phyloP scores from a whole-genome alignment of 495 filamentous ascomycete genomes.

The Aspergillus cavernicola region DNA sequence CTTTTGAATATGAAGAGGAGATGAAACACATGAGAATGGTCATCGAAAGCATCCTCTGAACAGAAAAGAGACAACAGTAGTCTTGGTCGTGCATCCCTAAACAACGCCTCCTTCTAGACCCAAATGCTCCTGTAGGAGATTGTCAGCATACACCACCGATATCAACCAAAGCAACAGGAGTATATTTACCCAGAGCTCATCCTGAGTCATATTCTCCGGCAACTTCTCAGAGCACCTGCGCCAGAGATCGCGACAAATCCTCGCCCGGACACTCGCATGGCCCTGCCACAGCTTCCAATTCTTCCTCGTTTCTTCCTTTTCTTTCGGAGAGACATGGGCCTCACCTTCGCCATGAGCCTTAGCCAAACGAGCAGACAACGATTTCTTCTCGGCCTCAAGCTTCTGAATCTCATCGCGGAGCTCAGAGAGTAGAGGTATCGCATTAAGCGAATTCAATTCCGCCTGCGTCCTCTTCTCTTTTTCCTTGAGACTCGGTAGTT shows the following conservation, averaged over 20 bases:
- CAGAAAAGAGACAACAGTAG: background rate
- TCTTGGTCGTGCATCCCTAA: too few species aligned
- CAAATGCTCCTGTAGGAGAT: constrained; percentile 10
- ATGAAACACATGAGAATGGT: background rate
- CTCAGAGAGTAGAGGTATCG: constrained; percentile 50
- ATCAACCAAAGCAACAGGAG: background rate
- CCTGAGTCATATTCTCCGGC: constrained; percentile 40
- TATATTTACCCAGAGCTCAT: constrained; percentile 49
- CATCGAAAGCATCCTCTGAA: too few species aligned
- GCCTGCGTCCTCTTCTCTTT: constrained; percentile 49
- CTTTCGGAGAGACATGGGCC: constrained; percentile 41
- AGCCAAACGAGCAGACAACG: constrained; percentile 37
- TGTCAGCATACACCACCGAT: constrained; percentile 1
- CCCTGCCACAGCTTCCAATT: constrained; percentile 52
- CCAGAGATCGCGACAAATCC: constrained; percentile 53
- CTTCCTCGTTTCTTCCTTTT: constrained; percentile 43
- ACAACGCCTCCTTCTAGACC: constrained; percentile 14
- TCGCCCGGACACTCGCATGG: constrained; percentile 42
- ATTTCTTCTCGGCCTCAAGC: constrained; percentile 45
- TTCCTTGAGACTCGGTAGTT: constrained; percentile 44
- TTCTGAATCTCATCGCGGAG: constrained; percentile 42
- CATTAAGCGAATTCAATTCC: constrained; percentile 44
- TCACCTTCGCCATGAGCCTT: constrained; percentile 26
- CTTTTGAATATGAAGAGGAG: background rate
- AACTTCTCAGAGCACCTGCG: constrained; percentile 43